These are phyloP conservation scores for Colletotrichum orchidophilum DNA, from an alignment of 2,329 filamentous ascomycete species.

Conservation along the genomic window DNA sequence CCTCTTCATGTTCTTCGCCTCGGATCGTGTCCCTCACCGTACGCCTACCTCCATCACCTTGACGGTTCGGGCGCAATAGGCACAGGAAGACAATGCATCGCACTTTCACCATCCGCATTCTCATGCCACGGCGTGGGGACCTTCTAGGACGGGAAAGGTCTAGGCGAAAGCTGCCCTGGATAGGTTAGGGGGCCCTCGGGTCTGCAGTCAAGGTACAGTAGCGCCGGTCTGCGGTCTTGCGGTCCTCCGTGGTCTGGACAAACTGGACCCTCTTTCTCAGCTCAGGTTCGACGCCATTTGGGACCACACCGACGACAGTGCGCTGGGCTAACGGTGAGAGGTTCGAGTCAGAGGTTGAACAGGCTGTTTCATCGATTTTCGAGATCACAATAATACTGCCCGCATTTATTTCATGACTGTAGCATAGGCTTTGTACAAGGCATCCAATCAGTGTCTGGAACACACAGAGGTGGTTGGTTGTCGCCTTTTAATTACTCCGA, in stretches of 20 bases:
- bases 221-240: not conserved
- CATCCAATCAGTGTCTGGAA: not conserved
- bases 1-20: too few relatives aligned
- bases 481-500: not conserved
- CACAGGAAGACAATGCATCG: not conserved
- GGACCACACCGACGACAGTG: not conserved
- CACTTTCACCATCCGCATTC: not conserved
- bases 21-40: too few relatives aligned
- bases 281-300: constrained; percentile 3
- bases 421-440: not conserved
- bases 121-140: not conserved
- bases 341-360: not conserved
- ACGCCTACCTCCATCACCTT: not conserved
- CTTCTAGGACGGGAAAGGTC: not conserved
- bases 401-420: not conserved
- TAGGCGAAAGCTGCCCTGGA: not conserved
- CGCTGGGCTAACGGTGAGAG: not conserved
- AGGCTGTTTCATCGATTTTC: not conserved
- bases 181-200: not conserved
- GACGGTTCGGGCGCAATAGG: not conserved
- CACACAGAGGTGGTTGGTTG: not conserved
- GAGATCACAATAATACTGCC: not conserved
- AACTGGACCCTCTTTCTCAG: not conserved
- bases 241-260: not conserved
- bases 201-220: not conserved